Percentiles rank a stretch among this genome's conserved stretches.
Conservation (phyloP, 805 yeast species). For the Danielozyma ontarioensis region DNA sequence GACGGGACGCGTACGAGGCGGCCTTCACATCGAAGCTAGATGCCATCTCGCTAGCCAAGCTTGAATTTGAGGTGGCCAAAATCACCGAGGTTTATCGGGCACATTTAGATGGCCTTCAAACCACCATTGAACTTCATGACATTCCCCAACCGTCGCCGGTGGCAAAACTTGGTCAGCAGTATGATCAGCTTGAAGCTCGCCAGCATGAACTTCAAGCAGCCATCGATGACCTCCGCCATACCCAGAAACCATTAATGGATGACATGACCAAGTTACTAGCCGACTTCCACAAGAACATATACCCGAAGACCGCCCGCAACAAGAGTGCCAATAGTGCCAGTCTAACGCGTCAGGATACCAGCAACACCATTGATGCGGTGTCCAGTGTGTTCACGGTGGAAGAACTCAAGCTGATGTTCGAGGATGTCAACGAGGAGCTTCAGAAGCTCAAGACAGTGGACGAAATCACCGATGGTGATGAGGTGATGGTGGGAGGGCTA, state of each 20-base stretch:
- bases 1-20: conserved; percentile 26
- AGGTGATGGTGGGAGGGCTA: not conserved
- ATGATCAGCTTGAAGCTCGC: conserved; percentile 12
- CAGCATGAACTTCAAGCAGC: conserved; percentile 12
- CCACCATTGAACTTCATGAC: conserved; percentile 11
- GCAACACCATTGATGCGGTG: conserved; percentile 6
- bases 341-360: not conserved
- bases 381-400: conserved; percentile 13
- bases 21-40: conserved; percentile 6
- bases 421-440: conserved; percentile 13
- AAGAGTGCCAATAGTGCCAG: conserved; percentile 4
- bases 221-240: conserved; percentile 19
- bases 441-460: conserved; percentile 10
- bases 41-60: conserved; percentile 13
- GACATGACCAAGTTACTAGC: conserved; percentile 23
- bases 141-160: conserved; percentile 10
- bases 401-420: conserved; percentile 15
- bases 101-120: conserved; percentile 18
- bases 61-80: conserved; percentile 25
- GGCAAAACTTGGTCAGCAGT: conserved; percentile 16
- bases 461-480: conserved; percentile 7
- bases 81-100: conserved; percentile 18
- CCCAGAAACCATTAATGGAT: conserved; percentile 32
- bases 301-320: conserved; percentile 3
- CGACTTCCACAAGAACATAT: conserved; percentile 16